These are phyloP conservation scores for Spizellomyces sp. DNA, from an alignment of 192 early-diverging fungal species.

Conservation along the genomic window DNA sequence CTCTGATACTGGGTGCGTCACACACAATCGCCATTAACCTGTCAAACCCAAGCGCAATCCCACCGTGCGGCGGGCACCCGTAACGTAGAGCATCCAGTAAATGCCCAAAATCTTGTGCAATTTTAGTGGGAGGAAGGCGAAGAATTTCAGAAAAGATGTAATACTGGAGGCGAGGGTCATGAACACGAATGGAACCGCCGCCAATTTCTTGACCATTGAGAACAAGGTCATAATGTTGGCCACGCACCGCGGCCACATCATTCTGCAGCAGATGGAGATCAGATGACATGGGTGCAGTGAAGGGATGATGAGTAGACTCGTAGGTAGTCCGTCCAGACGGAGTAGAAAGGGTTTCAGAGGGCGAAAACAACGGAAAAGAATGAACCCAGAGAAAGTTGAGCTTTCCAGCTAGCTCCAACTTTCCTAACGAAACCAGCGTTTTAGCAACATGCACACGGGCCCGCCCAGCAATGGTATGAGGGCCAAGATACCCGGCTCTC, in stretches of 20 bases:
- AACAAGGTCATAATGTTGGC: constrained; percentile 89
- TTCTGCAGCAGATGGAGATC: constrained; percentile 66
- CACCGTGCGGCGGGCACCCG: constrained; percentile 91
- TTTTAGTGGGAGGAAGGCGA: constrained; percentile 37
- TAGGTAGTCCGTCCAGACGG: constrained; percentile 15
- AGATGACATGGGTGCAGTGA: constrained; percentile 78
- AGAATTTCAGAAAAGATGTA: constrained; percentile 75
- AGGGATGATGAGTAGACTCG: constrained; percentile 86
- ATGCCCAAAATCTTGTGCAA: constrained; percentile 66
- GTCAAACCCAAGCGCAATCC: constrained; percentile 84
- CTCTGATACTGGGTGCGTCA: constrained; percentile 71
- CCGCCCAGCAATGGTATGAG: constrained; percentile 51
- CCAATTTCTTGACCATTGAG: constrained; percentile 91
- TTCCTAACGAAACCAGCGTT: constrained; percentile 16
- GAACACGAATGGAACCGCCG: constrained; percentile 87
- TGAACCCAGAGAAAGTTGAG: constrained; percentile 85
- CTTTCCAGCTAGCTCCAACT: not conserved
- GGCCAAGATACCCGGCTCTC: constrained; percentile 39
- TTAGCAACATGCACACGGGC: constrained; percentile 42
- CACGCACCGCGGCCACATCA: constrained; percentile 59
- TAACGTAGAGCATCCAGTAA: constrained; percentile 76
- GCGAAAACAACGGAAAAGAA: constrained; percentile 86
- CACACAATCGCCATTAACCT: constrained; percentile 77
- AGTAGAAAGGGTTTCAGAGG: constrained; percentile 54
- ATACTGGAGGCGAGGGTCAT: constrained; percentile 73